Base-by-base conservation (phyloP, 495 filamentous ascomycete species). In the Neurospora sp. region DNA sequence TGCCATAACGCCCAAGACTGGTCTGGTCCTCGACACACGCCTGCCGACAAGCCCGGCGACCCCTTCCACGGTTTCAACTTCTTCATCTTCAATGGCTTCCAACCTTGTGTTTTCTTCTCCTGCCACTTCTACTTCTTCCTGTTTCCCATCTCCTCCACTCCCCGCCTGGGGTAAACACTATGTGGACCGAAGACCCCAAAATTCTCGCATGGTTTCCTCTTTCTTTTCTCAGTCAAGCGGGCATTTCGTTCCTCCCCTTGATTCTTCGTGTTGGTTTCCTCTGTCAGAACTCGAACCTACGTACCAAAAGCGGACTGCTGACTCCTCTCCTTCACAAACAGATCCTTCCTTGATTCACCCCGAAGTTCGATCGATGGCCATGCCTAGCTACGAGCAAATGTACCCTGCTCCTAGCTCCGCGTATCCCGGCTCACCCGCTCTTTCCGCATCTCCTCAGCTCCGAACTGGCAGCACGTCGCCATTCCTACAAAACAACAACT, bases 181-280 rank as follows among this genome's bases (percentile, higher is more conserved):
- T 44, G 40, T 70, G 69, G 77, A 72, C 65, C 74, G 68, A 74
- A 77, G 76, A 70, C 76, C 77, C 70, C 69, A 72, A 72, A 69
- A 74, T 69, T 71, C 76, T 53, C 80, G 77, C 53, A 70, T 78
- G 53, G 70, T 79, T 74, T 80, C 79, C 75, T 75, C 71, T 75
- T 83, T 79, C 76, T 81, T 88, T 82, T 81, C 80, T 86, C 88
- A 89, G 78, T 89, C 82, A 73, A 90, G 87, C 80, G 86, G 86
- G 74, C 85, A 83, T 82, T 90, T 89, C 75, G 81, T 89, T 77
- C 81, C 86, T 83, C 87, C 89, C 77, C 84, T 89, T 78, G 82
- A 87, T 69, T 85, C 81, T 81, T 86, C 85, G 84, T 89, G 88
- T 89, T 84, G 85, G 87, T 90, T 87, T 88, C 84, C 85, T 86